Evolutionary conservation across 78 protist genomes (phyloP).

Genomic region (Dictyostelium intermedium): DNA sequence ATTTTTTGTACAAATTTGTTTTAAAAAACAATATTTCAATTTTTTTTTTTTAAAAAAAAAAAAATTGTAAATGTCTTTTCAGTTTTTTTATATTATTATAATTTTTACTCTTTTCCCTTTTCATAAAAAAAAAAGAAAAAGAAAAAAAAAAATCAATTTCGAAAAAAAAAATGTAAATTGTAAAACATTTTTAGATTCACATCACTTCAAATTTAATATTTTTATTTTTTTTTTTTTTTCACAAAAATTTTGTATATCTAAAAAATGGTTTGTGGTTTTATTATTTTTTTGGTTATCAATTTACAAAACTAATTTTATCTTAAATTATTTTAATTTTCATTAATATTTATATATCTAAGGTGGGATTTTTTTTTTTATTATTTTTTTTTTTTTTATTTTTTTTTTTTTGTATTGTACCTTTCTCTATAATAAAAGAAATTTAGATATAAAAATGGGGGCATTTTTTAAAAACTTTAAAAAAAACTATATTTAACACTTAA

Average conservation of each 20-base stretch:
- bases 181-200: not conserved
- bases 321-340: too few relatives aligned
- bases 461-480: not conserved
- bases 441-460: not conserved
- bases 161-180: not conserved
- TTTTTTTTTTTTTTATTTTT: not conserved
- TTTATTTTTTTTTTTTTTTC: not conserved
- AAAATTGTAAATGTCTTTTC: not conserved
- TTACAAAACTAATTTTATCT: not conserved
- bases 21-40: not conserved
- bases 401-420: not conserved
- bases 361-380: not conserved
- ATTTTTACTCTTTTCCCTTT: not conserved
- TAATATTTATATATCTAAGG: not conserved
- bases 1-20: not conserved
- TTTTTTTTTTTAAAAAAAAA: too few relatives aligned
- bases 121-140: too few relatives aligned
- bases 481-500: not conserved
- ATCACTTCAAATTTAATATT: not conserved
- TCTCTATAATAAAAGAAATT: not conserved
- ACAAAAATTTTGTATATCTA: not conserved
- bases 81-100: too few relatives aligned
- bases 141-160: not conserved
- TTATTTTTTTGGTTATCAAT: not conserved
- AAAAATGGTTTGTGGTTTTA: not conserved